A percentile compares a stretch with the other conserved stretches of the same genome.
phyloP scores from a whole-genome alignment of 75 land plant genomes.

The Selaginella tamariscina region DNA sequence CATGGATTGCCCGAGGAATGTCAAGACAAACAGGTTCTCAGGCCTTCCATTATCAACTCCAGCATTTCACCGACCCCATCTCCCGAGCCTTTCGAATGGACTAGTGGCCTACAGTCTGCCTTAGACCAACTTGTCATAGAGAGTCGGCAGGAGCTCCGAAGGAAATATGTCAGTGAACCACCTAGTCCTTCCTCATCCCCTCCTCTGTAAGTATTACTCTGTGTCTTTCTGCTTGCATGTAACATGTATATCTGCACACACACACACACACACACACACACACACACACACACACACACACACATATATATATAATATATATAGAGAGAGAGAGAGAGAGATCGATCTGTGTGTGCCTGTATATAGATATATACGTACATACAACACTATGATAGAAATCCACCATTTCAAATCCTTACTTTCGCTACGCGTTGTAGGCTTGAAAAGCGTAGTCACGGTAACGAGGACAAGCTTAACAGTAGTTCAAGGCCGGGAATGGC shows the following conservation, averaged over 20 bases:
- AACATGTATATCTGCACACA: too few species aligned
- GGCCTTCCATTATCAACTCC: background rate
- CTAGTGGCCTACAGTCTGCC: background rate
- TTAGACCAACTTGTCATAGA: background rate
- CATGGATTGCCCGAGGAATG: background rate
- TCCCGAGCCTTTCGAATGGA: background rate
- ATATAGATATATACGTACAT: background rate
- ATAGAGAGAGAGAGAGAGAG: background rate
- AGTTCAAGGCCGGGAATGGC: too few species aligned
- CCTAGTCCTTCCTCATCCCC: background rate
- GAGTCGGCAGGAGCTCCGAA: background rate
- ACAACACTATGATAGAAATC: background rate
- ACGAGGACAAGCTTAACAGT: too few species aligned
- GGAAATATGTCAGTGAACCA: background rate
- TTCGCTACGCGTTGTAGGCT: background rate
- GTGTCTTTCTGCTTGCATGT: background rate
- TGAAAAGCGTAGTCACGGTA: too few species aligned
- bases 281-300: background rate
- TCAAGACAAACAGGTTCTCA: constrained; percentile 5
- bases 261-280: too few species aligned
- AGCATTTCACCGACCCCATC: background rate
- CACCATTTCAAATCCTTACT: background rate
- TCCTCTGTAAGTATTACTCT: background rate
- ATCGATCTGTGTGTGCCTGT: too few species aligned
- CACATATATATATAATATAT: background rate